These are phyloP conservation scores for Tremellales sp. DNA, from an alignment of 1,284 basidiomycete genomes.

Conservation along the genomic window DNA sequence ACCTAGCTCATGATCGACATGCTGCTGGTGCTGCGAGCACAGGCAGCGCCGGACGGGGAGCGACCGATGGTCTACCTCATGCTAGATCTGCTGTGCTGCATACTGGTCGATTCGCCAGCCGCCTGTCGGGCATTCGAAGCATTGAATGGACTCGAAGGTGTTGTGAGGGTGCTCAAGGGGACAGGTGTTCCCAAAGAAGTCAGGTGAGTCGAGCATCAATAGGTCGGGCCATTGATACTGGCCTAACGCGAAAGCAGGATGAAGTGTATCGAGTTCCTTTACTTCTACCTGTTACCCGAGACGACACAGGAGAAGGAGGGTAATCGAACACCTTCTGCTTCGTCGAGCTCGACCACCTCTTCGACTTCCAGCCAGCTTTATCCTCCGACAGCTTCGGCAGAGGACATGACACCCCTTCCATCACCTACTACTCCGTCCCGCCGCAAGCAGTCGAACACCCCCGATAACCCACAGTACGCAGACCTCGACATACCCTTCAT, in stretches of 20 bases:
- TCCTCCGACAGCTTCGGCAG: slow-evolving; percentile 8
- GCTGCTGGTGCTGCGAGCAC: slow-evolving; percentile 34
- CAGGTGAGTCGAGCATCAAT: slow-evolving; percentile 55
- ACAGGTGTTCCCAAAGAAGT: slow-evolving; percentile 75
- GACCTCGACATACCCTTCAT: slow-evolving; percentile 39
- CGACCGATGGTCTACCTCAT: slow-evolving; percentile 57
- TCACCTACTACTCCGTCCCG: background rate
- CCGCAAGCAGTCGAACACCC: background rate
- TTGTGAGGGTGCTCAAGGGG: slow-evolving; percentile 77
- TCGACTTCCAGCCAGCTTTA: slow-evolving; percentile 20
- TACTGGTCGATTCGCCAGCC: slow-evolving; percentile 72
- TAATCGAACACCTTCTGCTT: slow-evolving; percentile 13
- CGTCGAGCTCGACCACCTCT: slow-evolving; percentile 14
- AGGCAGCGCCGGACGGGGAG: slow-evolving; percentile 20
- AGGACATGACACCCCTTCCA: slow-evolving; percentile 2
- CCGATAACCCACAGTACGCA: slow-evolving; percentile 3
- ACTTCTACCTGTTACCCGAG: slow-evolving; percentile 86
- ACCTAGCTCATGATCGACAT: slow-evolving; percentile 39
- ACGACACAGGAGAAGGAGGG: slow-evolving; percentile 9
- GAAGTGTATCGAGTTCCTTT: slow-evolving; percentile 88
- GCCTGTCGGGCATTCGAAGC: slow-evolving; percentile 73
- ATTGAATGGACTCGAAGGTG: slow-evolving; percentile 65
- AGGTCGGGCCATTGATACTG: background rate
- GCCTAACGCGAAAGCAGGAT: slow-evolving; percentile 57
- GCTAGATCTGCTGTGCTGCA: slow-evolving; percentile 74